Evolutionary conservation across 768 basidiomycete genomes (phyloP).

Genomic region (Tulasnella sp.): DNA sequence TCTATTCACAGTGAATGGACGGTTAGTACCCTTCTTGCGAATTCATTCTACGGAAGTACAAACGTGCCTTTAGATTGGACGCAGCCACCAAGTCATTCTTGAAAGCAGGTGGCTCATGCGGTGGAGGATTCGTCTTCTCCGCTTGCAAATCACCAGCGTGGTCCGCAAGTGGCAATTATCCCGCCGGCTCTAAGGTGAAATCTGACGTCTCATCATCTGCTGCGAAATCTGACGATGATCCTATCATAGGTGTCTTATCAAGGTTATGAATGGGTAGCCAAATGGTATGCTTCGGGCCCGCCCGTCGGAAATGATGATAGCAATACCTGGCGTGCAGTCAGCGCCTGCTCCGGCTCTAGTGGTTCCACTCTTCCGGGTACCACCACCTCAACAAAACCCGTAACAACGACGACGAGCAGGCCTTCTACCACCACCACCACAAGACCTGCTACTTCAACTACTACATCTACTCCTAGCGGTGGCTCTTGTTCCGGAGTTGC

Average conservation of each 20-base stretch:
- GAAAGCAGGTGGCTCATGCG: constrained; percentile 12
- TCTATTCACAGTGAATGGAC: background rate
- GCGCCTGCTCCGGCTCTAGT: constrained; percentile 18
- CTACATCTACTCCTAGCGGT: constrained; percentile 15
- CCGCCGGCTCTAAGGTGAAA: constrained; percentile 4
- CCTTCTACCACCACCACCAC: constrained; percentile 17
- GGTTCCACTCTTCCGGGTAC: constrained; percentile 15
- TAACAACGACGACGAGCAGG: constrained; percentile 17
- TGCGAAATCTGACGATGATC: background rate
- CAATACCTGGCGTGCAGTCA: constrained; percentile 14
- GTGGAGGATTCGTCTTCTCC: constrained; percentile 8
- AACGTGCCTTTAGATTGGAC: constrained; percentile 3
- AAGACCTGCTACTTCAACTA: constrained; percentile 14
- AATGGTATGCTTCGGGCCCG: constrained; percentile 9
- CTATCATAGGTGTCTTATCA: background rate
- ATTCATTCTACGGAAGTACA: background rate
- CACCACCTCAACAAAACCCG: constrained; percentile 18
- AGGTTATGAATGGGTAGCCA: constrained; percentile 16
- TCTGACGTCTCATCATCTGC: background rate
- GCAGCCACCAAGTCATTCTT: constrained; percentile 11
- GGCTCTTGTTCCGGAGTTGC: constrained; percentile 37
- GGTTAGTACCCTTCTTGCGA: background rate
- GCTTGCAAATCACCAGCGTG: constrained; percentile 6
- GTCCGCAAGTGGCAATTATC: background rate
- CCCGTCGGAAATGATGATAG: constrained; percentile 9